Base-by-base conservation (phyloP, 106 monocot genomes). In the Gastrodia elata region DNA sequence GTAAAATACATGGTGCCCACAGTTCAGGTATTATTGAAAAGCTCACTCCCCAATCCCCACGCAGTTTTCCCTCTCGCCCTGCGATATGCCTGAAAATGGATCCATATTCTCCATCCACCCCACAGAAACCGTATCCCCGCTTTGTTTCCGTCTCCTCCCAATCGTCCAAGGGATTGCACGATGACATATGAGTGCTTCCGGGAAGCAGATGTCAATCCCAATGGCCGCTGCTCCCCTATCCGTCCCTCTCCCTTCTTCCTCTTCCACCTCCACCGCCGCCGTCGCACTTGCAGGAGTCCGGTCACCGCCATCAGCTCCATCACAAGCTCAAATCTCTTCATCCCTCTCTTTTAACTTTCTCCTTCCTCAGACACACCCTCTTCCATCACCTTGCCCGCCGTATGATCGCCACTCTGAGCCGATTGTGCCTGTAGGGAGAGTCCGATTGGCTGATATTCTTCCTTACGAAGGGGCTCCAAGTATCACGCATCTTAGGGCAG, bases 401-500 rank as follows among this genome's bases (percentile, higher is more conserved):
- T 44, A 68, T 38, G 27, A 27, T 8, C 76, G 37, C 43, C 48
- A 24, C 35, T 68, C 8, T 16, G 28, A 65, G 58, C 67, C 44
- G 49, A 20, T 49, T 5, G 41, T 37, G 38, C 32, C 59, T 5
- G 41, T 92, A 20, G 84, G 78, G 61, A 79, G 84, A 36, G 91
- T 92, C 49, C 70, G 73, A 36, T 80, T 92, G 42, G 34, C 80
- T 25, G 91, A 92, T 48, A 81, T 92, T 44, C 33, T 42, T 4
- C 84, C 86, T 2, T 84, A 86, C 73, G 92, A 92, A 9, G 92
- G 92, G 38, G 82, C 88, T 22, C 88, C 86, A 1, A 25, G 40
- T 6, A 72, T 71, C 1, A 78, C 49, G 25, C 86, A 88, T 39
- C 38, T 64, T 4, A 82, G 68, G 78, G 92, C 86, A 24, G 86